Evolutionary conservation across 805 yeast species (phyloP), one percentile per base, ranked within the genome.

Genomic region (Pichia pseudocactophila): DNA sequence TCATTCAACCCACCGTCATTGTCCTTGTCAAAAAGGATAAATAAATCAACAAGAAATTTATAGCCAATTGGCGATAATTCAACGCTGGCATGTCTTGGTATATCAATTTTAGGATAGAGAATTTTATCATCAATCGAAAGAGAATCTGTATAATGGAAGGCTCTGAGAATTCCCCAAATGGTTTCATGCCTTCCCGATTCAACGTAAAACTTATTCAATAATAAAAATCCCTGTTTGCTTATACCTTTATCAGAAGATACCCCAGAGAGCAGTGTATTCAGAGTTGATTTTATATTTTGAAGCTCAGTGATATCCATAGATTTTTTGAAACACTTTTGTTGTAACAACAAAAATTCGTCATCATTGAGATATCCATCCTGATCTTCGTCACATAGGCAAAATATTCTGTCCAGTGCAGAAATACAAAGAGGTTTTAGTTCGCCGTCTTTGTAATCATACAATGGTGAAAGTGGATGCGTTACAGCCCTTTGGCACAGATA

Each of bases 181-280:
- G 97, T 92, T 58, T 92, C 99, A 59, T 92, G 97, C 27, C 97
- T 68, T 0, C 98, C 99, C 30, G 76, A 76, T 51, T 87, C 95
- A 1, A 94, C 95, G 58, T 83, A 92, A 20, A 85, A 62, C 55
- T 81, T 83, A 61, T 86, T 88, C 41, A 92, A 65, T 1, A 77
- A 64, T 3, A 92, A 62, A 54, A 92, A 92, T 0, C 95, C 97
- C 36, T 74, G 76, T 40, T 70, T 73, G 0, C 85, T 74, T 2
- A 90, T 65, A 0, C 95, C 95, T 38, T 59, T 63, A 13, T 40
- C 40, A 17, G 64, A 63, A 8, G 58, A 62, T 1, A 46, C 47
- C 1, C 65, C 61, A 2, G 68, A 55, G 1, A 54, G 40, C 1
- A 55, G 43, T 1, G 48, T 49, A 26, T 57, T 53, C 18, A 63